A percentile compares a stretch with the other conserved stretches of the same genome.
phyloP scores from a whole-genome alignment of 2,329 filamentous ascomycete species.

The Thyridium curvatum region DNA sequence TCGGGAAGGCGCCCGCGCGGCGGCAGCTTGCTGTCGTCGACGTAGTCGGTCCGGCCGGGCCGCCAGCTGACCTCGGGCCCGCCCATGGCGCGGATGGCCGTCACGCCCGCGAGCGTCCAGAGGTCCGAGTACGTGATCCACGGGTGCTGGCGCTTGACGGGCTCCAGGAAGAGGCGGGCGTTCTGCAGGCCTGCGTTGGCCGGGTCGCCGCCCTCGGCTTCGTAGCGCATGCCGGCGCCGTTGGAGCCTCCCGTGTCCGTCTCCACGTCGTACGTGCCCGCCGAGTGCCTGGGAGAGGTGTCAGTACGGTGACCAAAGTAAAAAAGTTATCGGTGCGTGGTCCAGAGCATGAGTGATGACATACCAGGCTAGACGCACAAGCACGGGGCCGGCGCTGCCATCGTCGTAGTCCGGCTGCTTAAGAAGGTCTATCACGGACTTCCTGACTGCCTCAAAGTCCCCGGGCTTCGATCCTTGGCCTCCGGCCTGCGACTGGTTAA shows the following conservation, averaged over 20 bases:
- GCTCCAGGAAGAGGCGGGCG: conserved; percentile 57
- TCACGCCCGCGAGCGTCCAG: conserved; percentile 56
- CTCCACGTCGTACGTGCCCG: conserved; percentile 53
- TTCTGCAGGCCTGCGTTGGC: conserved; percentile 60
- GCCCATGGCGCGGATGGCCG: conserved; percentile 54
- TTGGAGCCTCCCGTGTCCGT: conserved; percentile 59
- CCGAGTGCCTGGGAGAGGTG: conserved; percentile 43
- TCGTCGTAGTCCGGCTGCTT: conserved; percentile 59
- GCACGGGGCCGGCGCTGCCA: conserved; percentile 56
- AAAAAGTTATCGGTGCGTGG: background rate
- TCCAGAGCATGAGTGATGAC: conserved; percentile 10
- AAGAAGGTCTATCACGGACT: conserved; percentile 46
- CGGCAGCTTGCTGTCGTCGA: conserved; percentile 53
- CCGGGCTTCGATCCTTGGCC: conserved; percentile 25
- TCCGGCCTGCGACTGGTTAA: too few relatives aligned
- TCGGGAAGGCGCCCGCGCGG: conserved; percentile 64
- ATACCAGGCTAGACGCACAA: conserved; percentile 58
- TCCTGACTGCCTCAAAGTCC: conserved; percentile 55
- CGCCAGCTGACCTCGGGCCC: conserved; percentile 51
- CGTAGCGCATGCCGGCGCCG: conserved; percentile 61
- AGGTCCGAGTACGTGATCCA: conserved; percentile 63
- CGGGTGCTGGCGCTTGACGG: conserved; percentile 48
- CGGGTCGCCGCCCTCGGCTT: conserved; percentile 56
- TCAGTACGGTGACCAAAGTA: conserved; percentile 4
- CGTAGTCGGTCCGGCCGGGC: conserved; percentile 53